Evolutionary conservation across 257 asterid genomes (phyloP), one percentile per base, ranked within the genome.

Genomic region (Verbena officinalis): DNA sequence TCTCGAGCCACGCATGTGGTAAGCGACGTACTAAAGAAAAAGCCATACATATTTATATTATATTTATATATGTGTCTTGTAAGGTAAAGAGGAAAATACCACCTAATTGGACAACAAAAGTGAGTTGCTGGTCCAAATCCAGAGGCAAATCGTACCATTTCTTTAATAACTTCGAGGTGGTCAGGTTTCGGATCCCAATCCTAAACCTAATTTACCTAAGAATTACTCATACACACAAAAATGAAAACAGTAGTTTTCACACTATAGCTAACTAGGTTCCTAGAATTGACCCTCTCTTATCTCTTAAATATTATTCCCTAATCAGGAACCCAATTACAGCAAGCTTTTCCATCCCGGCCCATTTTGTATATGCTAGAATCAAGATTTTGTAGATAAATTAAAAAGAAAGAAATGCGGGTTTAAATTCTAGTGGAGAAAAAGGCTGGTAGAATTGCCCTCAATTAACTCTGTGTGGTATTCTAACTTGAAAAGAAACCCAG

Each of bases 1-100:
- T 66, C 79, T 73, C 72, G 83, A 78, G 83, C 83, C 83, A 55
- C 79, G 77, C 79, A 66, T 73, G 70, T 62, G 72, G 43, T 38
- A 56, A 5, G 19, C 14, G 49, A 31, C 17, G 9, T 14, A 4
- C 7, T 2, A 21, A 5, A 58, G 34, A 33, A 38, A 20, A 44
- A 59, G 10, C 36, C n/a, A 33, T 36, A 58, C 30, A 13, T 3
- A 16, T 17, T 11, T 8, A 1, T 48, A 48, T 48, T 48, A 48
- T 17, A 48, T 17, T 7, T 17, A 16, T 48, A n/a, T 44, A n/a
- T 30, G 36, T 30, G 7, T 30, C 3, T 30, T 30, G n/a, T n/a
- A n/a, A n/a, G n/a, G n/a, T 65, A 59, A 64, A 67, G 71, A 44
- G 78, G 82, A 64, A 17, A 76, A 50, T 46, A 60, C 65, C 81